Evolutionary conservation across 1,284 basidiomycete genomes (phyloP).

Genomic region (Trichosporon sp.): DNA sequence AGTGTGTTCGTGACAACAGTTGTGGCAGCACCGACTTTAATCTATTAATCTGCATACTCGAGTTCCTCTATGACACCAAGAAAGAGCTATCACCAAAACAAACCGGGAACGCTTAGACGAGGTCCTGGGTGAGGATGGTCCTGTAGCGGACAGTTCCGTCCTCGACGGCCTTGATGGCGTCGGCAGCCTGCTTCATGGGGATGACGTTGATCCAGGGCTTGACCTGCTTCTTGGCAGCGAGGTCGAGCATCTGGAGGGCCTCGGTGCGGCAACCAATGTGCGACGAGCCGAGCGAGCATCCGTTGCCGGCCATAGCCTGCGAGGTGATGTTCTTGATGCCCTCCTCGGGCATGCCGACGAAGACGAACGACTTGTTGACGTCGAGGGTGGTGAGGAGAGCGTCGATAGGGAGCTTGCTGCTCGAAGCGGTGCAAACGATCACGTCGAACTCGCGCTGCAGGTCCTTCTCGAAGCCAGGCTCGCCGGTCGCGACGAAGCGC

Average conservation of each 20-base stretch:
- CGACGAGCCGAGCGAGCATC: slow-evolving; percentile 57
- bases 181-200: slow-evolving; percentile 64
- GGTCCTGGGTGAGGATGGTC: slow-evolving; percentile 55
- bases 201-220: slow-evolving; percentile 62
- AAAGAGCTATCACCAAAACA: neutral
- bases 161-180: slow-evolving; percentile 63
- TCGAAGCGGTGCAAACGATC: slow-evolving; percentile 63
- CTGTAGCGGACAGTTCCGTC: slow-evolving; percentile 63
- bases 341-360: slow-evolving; percentile 61
- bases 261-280: slow-evolving; percentile 69
- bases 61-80: neutral
- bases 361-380: slow-evolving; percentile 63
- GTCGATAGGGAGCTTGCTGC: slow-evolving; percentile 56
- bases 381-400: slow-evolving; percentile 61
- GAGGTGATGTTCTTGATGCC: slow-evolving; percentile 48
- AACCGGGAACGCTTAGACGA: slow-evolving; percentile 14
- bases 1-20: neutral
- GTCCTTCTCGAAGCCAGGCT: slow-evolving; percentile 59
- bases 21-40: neutral
- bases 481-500: slow-evolving; percentile 60
- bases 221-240: slow-evolving; percentile 64
- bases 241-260: slow-evolving; percentile 64
- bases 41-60: slow-evolving; percentile 2
- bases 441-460: slow-evolving; percentile 63
- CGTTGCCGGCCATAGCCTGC: slow-evolving; percentile 56